Evolutionary conservation across 2,329 filamentous ascomycete species (phyloP).

Genomic region (Hypoxylon sp.): DNA sequence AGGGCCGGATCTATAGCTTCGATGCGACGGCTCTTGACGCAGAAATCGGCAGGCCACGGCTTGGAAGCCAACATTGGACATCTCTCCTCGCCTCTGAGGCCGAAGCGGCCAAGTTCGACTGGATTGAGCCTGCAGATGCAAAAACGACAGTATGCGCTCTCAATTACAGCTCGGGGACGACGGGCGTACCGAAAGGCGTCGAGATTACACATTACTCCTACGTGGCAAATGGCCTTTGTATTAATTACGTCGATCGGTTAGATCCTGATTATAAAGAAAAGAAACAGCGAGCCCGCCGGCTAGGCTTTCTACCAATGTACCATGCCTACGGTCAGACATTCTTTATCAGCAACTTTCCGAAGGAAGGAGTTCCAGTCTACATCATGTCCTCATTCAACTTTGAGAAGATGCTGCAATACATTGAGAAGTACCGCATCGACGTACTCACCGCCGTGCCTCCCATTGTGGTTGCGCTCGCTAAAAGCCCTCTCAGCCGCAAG

Average conservation of each 20-base stretch:
- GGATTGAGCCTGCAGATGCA: constrained; percentile 70
- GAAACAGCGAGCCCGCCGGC: constrained; percentile 57
- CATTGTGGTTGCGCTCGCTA: constrained; percentile 80
- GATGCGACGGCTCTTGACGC: constrained; percentile 65
- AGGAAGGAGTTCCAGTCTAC: constrained; percentile 76
- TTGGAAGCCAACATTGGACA: constrained; percentile 52
- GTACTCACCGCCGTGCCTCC: constrained; percentile 79
- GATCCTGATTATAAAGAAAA: constrained; percentile 65
- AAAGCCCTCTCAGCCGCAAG: constrained; percentile 75
- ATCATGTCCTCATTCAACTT: constrained; percentile 87
- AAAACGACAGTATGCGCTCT: constrained; percentile 73
- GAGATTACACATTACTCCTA: constrained; percentile 85
- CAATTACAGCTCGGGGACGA: constrained; percentile 86
- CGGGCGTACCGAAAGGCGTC: constrained; percentile 87
- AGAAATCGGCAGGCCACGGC: constrained; percentile 47
- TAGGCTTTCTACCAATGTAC: constrained; percentile 84
- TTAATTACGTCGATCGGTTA: constrained; percentile 63
- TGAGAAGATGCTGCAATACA: constrained; percentile 75
- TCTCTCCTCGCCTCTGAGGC: constrained; percentile 48
- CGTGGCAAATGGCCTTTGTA: constrained; percentile 77
- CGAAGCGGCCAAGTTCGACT: constrained; percentile 71
- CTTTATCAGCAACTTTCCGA: constrained; percentile 73
- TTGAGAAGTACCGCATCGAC: constrained; percentile 79
- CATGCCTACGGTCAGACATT: constrained; percentile 81
- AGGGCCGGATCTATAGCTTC: constrained; percentile 74